phyloP scores from a whole-genome alignment of 805 yeast genomes.

The Teunomyces aglyptinius region DNA sequence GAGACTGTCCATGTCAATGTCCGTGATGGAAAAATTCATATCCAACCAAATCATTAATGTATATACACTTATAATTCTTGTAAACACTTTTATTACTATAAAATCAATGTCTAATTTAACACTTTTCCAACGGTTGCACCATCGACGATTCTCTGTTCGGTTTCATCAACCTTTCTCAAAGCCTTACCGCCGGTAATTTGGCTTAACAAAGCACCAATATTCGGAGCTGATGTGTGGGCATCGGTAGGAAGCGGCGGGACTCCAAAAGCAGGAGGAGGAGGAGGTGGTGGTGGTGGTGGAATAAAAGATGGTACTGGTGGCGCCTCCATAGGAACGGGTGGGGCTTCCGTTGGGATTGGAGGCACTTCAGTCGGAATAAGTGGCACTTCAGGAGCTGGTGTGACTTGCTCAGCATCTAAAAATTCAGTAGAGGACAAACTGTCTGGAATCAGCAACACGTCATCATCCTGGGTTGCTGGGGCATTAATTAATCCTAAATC shows the following conservation, averaged over 20 bases:
- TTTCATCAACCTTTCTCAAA: slow-evolving; percentile 50
- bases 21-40: slow-evolving; percentile 22
- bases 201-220: slow-evolving; percentile 51
- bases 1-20: slow-evolving; percentile 32
- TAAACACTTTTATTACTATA: background rate
- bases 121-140: slow-evolving; percentile 53
- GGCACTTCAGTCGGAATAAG: slow-evolving; percentile 26
- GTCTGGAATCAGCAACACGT: slow-evolving; percentile 12
- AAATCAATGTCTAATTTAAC: slow-evolving; percentile 13
- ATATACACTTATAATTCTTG: background rate
- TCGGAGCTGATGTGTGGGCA: slow-evolving; percentile 26
- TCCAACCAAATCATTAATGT: slow-evolving; percentile 31
- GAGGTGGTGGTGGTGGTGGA: slow-evolving; percentile 31
- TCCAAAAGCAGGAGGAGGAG: slow-evolving; percentile 28
- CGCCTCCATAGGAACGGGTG: slow-evolving; percentile 27
- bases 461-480: background rate
- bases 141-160: slow-evolving; percentile 45
- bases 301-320: slow-evolving; percentile 27
- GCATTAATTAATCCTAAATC: slow-evolving; percentile 6
- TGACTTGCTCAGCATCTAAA: slow-evolving; percentile 4
- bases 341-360: slow-evolving; percentile 20
- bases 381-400: slow-evolving; percentile 15
- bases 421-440: slow-evolving; percentile 7
- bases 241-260: slow-evolving; percentile 30
- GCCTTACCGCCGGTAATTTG: slow-evolving; percentile 54